Evolutionary conservation across 805 yeast genomes (phyloP).

Genomic region (Kluyveromyces dobzhanskii): DNA sequence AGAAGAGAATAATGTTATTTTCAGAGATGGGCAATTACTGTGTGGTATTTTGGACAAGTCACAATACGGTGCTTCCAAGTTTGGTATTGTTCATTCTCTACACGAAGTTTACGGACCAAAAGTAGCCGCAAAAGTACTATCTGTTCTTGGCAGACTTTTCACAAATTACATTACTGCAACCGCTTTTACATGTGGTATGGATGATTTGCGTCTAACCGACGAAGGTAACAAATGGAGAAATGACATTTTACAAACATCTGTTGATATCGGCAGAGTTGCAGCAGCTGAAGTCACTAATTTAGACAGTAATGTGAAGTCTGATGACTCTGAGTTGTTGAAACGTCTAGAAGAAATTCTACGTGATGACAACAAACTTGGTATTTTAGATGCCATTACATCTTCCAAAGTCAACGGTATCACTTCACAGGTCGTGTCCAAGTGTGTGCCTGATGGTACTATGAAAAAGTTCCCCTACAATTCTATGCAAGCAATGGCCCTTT

Average conservation of each 20-base stretch:
- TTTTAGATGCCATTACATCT: conserved; percentile 91
- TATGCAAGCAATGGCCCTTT: conserved; percentile 98
- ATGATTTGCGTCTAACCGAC: conserved; percentile 82
- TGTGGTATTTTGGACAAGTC: conserved; percentile 95
- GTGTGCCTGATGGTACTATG: conserved; percentile 96
- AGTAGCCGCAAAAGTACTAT: conserved; percentile 80
- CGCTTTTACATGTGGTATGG: conserved; percentile 99
- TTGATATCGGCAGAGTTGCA: conserved; percentile 80
- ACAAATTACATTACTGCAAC: conserved; percentile 87
- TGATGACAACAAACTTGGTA: conserved; percentile 86
- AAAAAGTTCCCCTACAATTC: conserved; percentile 91
- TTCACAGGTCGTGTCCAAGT: conserved; percentile 85
- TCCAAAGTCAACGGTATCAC: conserved; percentile 88
- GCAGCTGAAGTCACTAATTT: conserved; percentile 92
- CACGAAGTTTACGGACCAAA: conserved; percentile 93
- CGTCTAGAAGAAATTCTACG: conserved; percentile 92
- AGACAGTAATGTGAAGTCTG: conserved; percentile 38
- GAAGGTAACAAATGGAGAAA: conserved; percentile 89
- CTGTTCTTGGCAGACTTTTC: conserved; percentile 90
- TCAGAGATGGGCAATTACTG: conserved; percentile 78
- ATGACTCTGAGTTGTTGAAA: conserved; percentile 70
- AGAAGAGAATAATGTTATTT: conserved; percentile 74
- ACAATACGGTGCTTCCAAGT: conserved; percentile 96
- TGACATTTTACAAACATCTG: conserved; percentile 69
- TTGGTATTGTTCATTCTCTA: conserved; percentile 92